Evolutionary conservation across 73 alveolate species (phyloP), one percentile per base, ranked within the genome.

Genomic region (Blepharisma japonicum): DNA sequence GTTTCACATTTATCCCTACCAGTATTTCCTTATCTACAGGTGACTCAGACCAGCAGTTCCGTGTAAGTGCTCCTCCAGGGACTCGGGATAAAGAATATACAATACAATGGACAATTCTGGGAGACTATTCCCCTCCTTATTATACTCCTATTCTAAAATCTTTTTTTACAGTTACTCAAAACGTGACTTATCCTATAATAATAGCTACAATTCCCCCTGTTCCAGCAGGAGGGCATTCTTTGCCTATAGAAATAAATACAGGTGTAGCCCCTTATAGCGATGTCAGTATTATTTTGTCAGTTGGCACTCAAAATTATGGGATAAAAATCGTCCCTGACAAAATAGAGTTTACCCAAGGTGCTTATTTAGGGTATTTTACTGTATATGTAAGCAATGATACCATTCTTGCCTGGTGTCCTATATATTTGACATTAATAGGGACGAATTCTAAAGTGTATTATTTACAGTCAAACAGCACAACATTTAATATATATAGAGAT

Each of bases 151-250:
- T 85, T 46, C 25, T 68, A 42, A 85, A 85, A 51, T 67, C 89
- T 56, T 45, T 49, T 55, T 85, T 85, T 9, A 45, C 68, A 38
- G 92, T 85, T 6, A 81, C 84, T 4, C 70, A 77, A 23, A 56
- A 71, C 51, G 76, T 70, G 47, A 85, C 81, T 18, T 56, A 70
- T 4, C 49, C 77, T 46, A 77, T 85, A 7, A 50, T 48, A 67
- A 80, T 85, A 18, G 80, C 77, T 21, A 45, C 86, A n/a, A 32
- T 85, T 18, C 77, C 86, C 25, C 82, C 76, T 55, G 53, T 85
- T 6, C 92, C 92, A 51, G 47, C 66, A 21, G 92, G 89, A 3
- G 92, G 92, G n/a, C 56, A 51, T 61, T 82, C 92, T 7, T 49
- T 85, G 7, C 89, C 88, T 25, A 85, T 85, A 6, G 39, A 42